These are phyloP conservation scores for Aureobasidium sp. DNA, from an alignment of 2,329 filamentous ascomycete species.

Conservation along the genomic window DNA sequence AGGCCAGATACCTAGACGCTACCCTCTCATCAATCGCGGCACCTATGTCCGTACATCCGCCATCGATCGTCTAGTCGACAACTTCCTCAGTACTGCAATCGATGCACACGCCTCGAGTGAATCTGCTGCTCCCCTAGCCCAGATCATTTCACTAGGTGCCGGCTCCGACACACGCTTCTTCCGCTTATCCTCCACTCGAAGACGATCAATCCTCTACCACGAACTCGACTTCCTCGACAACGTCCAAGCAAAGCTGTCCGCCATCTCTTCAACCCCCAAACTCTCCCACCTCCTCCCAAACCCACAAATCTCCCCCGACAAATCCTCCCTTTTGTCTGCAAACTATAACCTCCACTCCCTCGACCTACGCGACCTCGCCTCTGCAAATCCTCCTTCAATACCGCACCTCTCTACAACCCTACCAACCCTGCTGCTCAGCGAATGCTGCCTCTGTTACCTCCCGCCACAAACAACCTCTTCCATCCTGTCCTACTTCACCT, in stretches of 20 bases:
- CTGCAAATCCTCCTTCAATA: constrained; percentile 22
- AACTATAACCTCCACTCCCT: constrained; percentile 49
- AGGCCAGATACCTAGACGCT: constrained; percentile 50
- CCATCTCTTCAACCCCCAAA: constrained; percentile 26
- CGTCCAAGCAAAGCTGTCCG: constrained; percentile 54
- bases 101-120: not conserved
- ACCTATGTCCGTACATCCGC: constrained; percentile 87
- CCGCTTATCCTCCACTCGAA: constrained; percentile 50
- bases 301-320: constrained; percentile 28
- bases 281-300: constrained; percentile 20
- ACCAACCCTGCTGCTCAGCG: constrained; percentile 81
- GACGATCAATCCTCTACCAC: constrained; percentile 61
- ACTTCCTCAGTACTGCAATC: constrained; percentile 52
- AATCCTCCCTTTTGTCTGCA: constrained; percentile 37
- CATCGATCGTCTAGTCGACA: constrained; percentile 66
- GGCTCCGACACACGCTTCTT: constrained; percentile 90
- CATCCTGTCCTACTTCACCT: constrained; percentile 44
- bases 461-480: constrained; percentile 53
- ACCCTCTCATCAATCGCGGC: constrained; percentile 92
- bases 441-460: constrained; percentile 93
- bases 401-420: constrained; percentile 44
- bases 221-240: constrained; percentile 84
- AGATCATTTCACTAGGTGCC: constrained; percentile 87
- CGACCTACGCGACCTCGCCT: constrained; percentile 58
- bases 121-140: constrained; percentile 38